Evolutionary conservation across 192 early-diverging fungal species (phyloP).

Genomic region (Chytriomyces sp.): DNA sequence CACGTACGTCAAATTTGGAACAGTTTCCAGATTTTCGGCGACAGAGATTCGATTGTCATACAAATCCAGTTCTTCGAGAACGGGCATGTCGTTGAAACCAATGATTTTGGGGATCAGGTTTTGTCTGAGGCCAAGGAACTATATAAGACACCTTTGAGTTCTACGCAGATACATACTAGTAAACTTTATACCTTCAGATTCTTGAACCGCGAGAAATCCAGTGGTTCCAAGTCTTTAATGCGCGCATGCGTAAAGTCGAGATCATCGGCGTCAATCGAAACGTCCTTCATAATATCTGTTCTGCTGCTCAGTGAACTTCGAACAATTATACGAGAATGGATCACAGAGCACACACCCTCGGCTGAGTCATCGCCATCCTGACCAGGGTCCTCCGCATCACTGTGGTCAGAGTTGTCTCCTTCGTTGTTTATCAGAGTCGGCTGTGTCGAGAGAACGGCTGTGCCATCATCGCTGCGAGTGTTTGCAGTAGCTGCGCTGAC

Average conservation of each 20-base stretch:
- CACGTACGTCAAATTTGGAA: constrained; percentile 67
- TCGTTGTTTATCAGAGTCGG: background rate
- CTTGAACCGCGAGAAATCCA: constrained; percentile 66
- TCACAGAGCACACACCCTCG: background rate
- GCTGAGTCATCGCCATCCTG: background rate
- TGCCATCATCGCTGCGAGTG: background rate
- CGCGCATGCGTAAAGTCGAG: constrained; percentile 73
- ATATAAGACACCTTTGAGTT: constrained; percentile 24
- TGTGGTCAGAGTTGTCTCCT: constrained; percentile 5
- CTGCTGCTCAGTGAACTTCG: background rate
- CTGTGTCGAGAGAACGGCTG: background rate
- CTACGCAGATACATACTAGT: constrained; percentile 4
- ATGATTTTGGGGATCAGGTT: constrained; percentile 79
- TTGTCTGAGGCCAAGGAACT: constrained; percentile 82
- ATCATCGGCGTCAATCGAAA: constrained; percentile 52
- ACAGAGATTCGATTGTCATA: constrained; percentile 93
- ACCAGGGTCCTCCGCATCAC: background rate
- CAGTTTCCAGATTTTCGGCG: constrained; percentile 67
- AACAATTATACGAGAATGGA: background rate
- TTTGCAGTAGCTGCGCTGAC: background rate
- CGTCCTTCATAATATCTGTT: constrained; percentile 8
- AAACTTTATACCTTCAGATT: constrained; percentile 63
- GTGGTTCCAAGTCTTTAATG: constrained; percentile 56
- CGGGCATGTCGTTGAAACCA: constrained; percentile 57
- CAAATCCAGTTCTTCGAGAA: constrained; percentile 83